phyloP scores from a whole-genome alignment of 2,329 filamentous ascomycete genomes.

The Calonectria honghensis region DNA sequence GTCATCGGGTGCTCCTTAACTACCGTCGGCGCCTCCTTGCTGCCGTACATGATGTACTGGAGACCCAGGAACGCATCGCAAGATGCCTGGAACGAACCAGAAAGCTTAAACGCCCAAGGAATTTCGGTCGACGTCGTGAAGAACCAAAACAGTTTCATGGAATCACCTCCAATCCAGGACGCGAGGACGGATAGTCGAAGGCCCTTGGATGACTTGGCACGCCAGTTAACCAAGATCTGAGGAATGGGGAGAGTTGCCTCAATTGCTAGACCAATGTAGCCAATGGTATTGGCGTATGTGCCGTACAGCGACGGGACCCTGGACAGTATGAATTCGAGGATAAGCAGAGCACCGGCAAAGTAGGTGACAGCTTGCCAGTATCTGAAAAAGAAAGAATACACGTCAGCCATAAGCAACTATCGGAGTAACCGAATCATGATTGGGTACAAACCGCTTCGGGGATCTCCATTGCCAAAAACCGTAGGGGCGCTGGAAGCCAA shows the following conservation, averaged over 20 bases:
- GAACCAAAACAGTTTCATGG: constrained; percentile 93
- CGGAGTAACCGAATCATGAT: neutral
- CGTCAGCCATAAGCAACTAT: constrained; percentile 37
- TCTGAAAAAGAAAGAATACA: constrained; percentile 58
- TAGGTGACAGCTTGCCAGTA: constrained; percentile 88
- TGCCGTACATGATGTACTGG: constrained; percentile 83
- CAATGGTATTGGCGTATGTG: constrained; percentile 80
- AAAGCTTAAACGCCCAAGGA: constrained; percentile 87
- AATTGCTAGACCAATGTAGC: constrained; percentile 84
- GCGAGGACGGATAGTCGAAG: constrained; percentile 85
- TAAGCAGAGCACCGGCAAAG: constrained; percentile 76
- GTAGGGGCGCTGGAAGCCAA: constrained; percentile 76
- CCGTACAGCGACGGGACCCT: constrained; percentile 75
- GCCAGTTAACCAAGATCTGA: constrained; percentile 83
- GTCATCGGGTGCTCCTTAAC: constrained; percentile 63
- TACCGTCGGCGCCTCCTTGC: constrained; percentile 61
- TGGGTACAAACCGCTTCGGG: constrained; percentile 75
- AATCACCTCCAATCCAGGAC: constrained; percentile 87
- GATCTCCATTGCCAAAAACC: constrained; percentile 90
- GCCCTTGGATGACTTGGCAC: constrained; percentile 82
- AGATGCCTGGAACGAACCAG: constrained; percentile 85
- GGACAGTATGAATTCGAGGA: constrained; percentile 80
- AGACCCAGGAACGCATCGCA: constrained; percentile 85
- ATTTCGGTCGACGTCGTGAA: constrained; percentile 82
- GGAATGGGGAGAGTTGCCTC: constrained; percentile 89